Evolutionary conservation across 2,329 filamentous ascomycete species (phyloP).

Genomic region (Pseudogymnoascus sp.): DNA sequence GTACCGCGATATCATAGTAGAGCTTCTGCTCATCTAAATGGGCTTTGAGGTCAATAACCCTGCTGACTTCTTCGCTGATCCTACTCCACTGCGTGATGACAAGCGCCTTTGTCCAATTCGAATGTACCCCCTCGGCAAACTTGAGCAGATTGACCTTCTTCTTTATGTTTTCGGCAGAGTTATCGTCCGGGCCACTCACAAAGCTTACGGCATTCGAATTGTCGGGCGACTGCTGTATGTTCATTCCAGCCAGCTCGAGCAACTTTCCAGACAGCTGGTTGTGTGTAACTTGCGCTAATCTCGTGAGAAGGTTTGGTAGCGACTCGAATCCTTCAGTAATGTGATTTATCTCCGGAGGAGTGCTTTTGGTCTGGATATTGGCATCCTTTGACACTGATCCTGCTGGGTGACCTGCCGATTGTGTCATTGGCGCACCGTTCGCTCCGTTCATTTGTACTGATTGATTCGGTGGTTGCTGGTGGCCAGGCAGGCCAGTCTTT

Average conservation of each 20-base stretch:
- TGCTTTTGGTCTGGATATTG: constrained; percentile 44
- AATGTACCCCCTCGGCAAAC: constrained; percentile 72
- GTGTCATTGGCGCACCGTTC: constrained; percentile 13
- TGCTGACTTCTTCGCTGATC: constrained; percentile 70
- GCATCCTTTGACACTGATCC: constrained; percentile 22
- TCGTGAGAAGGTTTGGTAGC: constrained; percentile 65
- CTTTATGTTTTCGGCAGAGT: constrained; percentile 56
- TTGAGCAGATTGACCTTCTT: constrained; percentile 72
- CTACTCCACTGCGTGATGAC: constrained; percentile 88
- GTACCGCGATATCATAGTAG: constrained; percentile 53
- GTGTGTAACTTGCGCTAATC: constrained; percentile 77
- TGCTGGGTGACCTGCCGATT: constrained; percentile 16
- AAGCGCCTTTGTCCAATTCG: constrained; percentile 86
- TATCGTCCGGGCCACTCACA: constrained; percentile 43
- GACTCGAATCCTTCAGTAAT: constrained; percentile 71
- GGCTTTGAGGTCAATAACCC: constrained; percentile 77
- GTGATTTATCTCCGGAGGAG: constrained; percentile 59
- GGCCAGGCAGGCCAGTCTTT: constrained; percentile 17
- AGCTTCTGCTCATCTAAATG: constrained; percentile 61
- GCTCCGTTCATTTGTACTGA: constrained; percentile 27
- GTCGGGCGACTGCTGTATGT: constrained; percentile 44
- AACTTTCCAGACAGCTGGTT: constrained; percentile 68
- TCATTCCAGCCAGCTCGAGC: constrained; percentile 61
- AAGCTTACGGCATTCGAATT: constrained; percentile 44
- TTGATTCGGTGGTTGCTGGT: constrained; percentile 23